Percentiles rank a stretch among this genome's conserved stretches.
Conservation (phyloP, 2,329 filamentous ascomycete genomes). For the Grosmannia huntii region DNA sequence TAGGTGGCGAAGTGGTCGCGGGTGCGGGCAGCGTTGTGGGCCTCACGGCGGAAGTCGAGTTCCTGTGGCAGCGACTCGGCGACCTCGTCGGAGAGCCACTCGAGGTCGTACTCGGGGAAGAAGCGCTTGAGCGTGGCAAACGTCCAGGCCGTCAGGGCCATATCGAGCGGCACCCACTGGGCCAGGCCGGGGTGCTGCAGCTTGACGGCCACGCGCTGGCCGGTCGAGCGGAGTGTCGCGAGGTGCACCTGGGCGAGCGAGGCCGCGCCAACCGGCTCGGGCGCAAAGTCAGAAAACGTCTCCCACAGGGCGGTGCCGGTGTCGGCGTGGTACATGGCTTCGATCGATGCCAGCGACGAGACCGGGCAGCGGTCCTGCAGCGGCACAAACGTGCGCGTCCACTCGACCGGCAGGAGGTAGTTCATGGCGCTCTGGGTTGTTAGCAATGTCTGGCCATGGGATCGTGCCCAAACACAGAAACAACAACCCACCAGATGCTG, state of each 20-base stretch:
- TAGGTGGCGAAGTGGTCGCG: constrained; percentile 62
- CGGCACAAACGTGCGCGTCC: constrained; percentile 91
- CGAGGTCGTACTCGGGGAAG: constrained; percentile 95
- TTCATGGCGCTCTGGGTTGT: constrained; percentile 69
- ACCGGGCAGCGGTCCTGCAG: constrained; percentile 93
- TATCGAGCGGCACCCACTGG: constrained; percentile 80
- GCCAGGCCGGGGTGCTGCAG: constrained; percentile 85
- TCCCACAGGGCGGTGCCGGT: constrained; percentile 69
- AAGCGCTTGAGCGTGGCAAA: constrained; percentile 83
- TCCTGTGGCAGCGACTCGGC: constrained; percentile 82
- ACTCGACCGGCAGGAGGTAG: constrained; percentile 80
- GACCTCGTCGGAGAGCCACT: constrained; percentile 93
- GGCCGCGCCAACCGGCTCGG: constrained; percentile 75
- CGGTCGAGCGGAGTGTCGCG: constrained; percentile 68
- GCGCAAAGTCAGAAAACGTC: constrained; percentile 75
- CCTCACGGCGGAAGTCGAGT: constrained; percentile 79
- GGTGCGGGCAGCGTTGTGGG: constrained; percentile 67
- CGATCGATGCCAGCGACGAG: constrained; percentile 75
- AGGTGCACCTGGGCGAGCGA: constrained; percentile 91
- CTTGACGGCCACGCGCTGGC: constrained; percentile 86
- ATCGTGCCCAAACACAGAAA: not conserved
- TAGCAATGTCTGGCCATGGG: constrained; percentile 7
- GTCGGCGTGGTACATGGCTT: constrained; percentile 74
- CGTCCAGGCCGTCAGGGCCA: constrained; percentile 75
- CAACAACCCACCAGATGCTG: constrained; percentile 66